phyloP scores from a whole-genome alignment of 305 asterid species.

The Fraxinus baroniana region DNA sequence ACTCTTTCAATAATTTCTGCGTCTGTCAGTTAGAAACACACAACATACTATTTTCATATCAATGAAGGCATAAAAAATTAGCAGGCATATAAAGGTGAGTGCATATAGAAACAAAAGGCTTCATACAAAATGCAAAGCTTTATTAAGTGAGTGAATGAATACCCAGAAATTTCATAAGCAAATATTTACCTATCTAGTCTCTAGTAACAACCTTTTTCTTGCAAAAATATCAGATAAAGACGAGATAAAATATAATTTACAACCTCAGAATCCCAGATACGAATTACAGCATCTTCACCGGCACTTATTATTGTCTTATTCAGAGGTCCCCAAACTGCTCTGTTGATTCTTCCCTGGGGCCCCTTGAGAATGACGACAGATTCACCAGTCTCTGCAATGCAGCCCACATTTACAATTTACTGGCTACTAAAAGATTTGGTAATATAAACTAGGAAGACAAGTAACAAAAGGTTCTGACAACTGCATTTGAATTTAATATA shows the following conservation, averaged over 20 bases:
- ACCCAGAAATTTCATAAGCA: not conserved
- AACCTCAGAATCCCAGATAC: conserved; percentile 95
- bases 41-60: not conserved
- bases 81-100: not conserved
- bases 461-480: not conserved
- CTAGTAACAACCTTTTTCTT: not conserved
- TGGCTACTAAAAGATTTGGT: not conserved
- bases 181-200: not conserved
- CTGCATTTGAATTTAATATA: not conserved
- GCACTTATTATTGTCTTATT: conserved; percentile 75
- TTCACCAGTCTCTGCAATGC: conserved; percentile 57
- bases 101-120: not conserved
- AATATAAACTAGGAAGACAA: conserved; percentile 1
- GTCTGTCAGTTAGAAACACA: conserved; percentile 43
- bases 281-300: conserved; percentile 79
- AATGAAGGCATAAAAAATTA: not conserved
- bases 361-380: conserved; percentile 66
- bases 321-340: conserved; percentile 95
- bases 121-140: not conserved
- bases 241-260: not conserved
- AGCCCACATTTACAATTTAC: not conserved
- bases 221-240: not conserved
- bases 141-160: not conserved
- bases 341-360: conserved; percentile 76
- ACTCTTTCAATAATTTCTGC: conserved; percentile 64